Percentiles rank a stretch among this genome's conserved stretches.
Conservation (phyloP, 208 protist species). For the Crithidia sp. region DNA sequence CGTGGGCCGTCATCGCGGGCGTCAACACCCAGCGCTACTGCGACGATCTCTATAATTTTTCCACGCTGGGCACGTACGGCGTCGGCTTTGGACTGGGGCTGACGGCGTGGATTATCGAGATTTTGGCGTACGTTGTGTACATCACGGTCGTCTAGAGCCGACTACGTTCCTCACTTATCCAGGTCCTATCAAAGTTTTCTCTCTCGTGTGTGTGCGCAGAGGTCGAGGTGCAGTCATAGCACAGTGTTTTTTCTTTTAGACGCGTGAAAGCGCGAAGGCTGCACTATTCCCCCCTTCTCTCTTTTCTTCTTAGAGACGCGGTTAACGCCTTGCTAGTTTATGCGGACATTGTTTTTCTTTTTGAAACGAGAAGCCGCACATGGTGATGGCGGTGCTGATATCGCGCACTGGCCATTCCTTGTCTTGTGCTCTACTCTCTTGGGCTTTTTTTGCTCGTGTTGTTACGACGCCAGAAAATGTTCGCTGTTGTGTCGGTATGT, state of each 20-base stretch:
- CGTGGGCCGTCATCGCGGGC: conserved; percentile 57
- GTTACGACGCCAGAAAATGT: no score
- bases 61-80: conserved; percentile 50
- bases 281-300: not conserved
- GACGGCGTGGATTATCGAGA: conserved; percentile 52
- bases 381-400: no score
- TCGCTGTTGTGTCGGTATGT: no score
- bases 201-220: conserved; percentile 1
- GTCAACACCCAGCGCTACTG: conserved; percentile 43
- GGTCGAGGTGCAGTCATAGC: not conserved
- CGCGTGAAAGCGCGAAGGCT: no score
- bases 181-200: not conserved
- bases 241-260: conserved; percentile 8
- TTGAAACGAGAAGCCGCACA: no score
- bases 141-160: conserved; percentile 29
- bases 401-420: no score
- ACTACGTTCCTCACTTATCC: not conserved
- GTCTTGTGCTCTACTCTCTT: no score
- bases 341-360: no score
- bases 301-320: not conserved
- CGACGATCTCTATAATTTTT: conserved; percentile 30
- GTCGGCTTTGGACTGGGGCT: conserved; percentile 71
- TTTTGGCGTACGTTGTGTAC: conserved; percentile 45
- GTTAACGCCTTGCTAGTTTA: no score
- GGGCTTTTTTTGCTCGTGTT: no score